These are phyloP conservation scores for Alternaria consortialis DNA, from an alignment of 2,329 filamentous ascomycete genomes.

Conservation along the genomic window DNA sequence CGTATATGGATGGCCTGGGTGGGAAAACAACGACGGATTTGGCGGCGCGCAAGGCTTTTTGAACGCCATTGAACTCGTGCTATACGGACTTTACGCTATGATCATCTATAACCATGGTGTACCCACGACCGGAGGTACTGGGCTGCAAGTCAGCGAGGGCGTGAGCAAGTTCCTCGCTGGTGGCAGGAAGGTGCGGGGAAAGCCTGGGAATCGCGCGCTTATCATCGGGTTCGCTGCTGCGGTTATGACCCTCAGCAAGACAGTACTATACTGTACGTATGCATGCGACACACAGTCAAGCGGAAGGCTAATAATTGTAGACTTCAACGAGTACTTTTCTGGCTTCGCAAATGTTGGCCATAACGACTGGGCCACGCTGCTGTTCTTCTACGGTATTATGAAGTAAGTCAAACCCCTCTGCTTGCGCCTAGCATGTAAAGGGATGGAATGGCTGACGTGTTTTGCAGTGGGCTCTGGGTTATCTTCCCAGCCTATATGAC, in stretches of 20 bases:
- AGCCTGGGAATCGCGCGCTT: conserved; percentile 63
- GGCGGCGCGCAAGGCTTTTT: conserved; percentile 75
- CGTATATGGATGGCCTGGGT: conserved; percentile 81
- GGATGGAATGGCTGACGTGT: conserved; percentile 11
- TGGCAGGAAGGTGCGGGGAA: conserved; percentile 62
- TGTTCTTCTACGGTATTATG: conserved; percentile 70
- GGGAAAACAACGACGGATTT: conserved; percentile 73
- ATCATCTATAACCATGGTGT: conserved; percentile 58
- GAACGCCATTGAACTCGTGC: conserved; percentile 72
- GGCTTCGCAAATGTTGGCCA: conserved; percentile 70
- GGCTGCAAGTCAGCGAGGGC: conserved; percentile 51
- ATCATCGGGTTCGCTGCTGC: conserved; percentile 67
- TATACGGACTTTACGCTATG: conserved; percentile 71
- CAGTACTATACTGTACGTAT: conserved; percentile 69
- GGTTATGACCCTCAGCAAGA: conserved; percentile 74
- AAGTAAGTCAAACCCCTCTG: conserved; percentile 61
- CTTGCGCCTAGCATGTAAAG: background rate
- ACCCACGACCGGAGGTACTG: conserved; percentile 47
- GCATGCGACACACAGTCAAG: background rate
- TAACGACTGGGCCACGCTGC: conserved; percentile 62
- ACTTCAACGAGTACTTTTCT: conserved; percentile 68
- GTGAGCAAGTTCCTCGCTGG: conserved; percentile 57
- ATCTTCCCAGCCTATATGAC: conserved; percentile 70
- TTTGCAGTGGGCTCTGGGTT: conserved; percentile 69
- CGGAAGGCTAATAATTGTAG: conserved; percentile 47